phyloP scores from a whole-genome alignment of 352 stramenopile species.

The Aphanomyces cochlioides region DNA sequence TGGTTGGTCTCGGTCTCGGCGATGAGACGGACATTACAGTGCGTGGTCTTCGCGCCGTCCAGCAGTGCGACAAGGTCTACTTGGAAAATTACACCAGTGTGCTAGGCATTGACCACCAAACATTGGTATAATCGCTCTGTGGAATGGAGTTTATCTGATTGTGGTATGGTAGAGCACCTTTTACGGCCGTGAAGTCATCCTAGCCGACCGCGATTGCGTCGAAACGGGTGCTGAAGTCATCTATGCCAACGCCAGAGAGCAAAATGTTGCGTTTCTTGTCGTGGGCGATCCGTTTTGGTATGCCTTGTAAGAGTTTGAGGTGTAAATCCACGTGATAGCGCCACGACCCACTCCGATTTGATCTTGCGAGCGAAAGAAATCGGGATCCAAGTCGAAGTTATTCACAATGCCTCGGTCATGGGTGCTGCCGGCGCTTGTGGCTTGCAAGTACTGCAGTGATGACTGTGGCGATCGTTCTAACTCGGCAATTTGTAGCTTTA shows the following conservation, averaged over 20 bases:
- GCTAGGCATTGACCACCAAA: slow-evolving; percentile 85
- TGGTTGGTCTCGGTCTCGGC: slow-evolving; percentile 96
- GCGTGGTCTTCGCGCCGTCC: slow-evolving; percentile 93
- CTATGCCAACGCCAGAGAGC: slow-evolving; percentile 85
- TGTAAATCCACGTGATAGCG: slow-evolving; percentile 39
- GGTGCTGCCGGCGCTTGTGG: slow-evolving; percentile 93
- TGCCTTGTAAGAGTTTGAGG: no score
- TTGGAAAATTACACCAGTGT: slow-evolving; percentile 98
- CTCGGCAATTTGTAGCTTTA: slow-evolving; percentile 71
- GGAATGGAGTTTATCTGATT: not conserved
- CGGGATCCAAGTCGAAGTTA: slow-evolving; percentile 93
- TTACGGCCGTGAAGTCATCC: slow-evolving; percentile 89
- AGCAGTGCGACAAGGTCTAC: slow-evolving; percentile 93
- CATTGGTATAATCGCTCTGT: slow-evolving; percentile 52
- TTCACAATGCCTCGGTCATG: slow-evolving; percentile 99
- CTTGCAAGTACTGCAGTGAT: slow-evolving; percentile 63
- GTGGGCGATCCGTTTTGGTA: slow-evolving; percentile 97
- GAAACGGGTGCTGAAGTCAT: slow-evolving; percentile 97
- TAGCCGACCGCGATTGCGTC: slow-evolving; percentile 93
- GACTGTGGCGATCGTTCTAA: not conserved
- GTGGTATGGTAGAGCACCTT: slow-evolving; percentile 71
- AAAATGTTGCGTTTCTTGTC: slow-evolving; percentile 96
- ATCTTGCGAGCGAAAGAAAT: slow-evolving; percentile 93
- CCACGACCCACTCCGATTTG: slow-evolving; percentile 98
- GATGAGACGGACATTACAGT: slow-evolving; percentile 99